Evolutionary conservation across 176 grass and related monocot species (phyloP).

Genomic region (Hordeum marinum): DNA sequence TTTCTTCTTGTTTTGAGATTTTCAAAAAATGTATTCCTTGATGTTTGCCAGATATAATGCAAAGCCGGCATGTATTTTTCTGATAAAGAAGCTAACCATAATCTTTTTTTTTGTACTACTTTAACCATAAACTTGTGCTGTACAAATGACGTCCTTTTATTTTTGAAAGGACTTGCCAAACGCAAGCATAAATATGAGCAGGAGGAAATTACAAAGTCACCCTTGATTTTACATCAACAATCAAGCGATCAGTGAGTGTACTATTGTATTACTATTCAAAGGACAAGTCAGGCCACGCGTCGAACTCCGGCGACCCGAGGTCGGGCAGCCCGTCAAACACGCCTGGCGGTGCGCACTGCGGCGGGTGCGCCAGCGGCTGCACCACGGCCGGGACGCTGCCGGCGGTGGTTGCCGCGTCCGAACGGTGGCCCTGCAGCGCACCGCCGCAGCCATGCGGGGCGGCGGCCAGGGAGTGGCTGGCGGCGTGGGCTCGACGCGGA

Average conservation of each 20-base stretch:
- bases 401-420: neutral
- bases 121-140: neutral
- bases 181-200: neutral
- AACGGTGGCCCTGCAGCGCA: neutral
- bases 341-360: constrained; percentile 11
- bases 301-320: constrained; percentile 50
- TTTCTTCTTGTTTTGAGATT: no score
- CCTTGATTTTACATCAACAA: neutral
- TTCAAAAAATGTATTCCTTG: no score
- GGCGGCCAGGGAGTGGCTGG: neutral
- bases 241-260: neutral
- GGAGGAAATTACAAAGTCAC: neutral
- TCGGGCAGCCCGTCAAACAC: constrained; percentile 40
- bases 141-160: neutral
- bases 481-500: constrained; percentile 35
- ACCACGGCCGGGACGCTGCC: neutral
- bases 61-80: neutral
- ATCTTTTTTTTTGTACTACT: neutral
- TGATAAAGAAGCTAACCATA: neutral
- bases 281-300: constrained; percentile 32
- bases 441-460: neutral
- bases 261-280: neutral
- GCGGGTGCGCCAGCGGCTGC: neutral
- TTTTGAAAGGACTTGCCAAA: neutral
- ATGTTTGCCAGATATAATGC: no score